Conservation (phyloP, 345 rosid species). For the Iberis pinnata region DNA sequence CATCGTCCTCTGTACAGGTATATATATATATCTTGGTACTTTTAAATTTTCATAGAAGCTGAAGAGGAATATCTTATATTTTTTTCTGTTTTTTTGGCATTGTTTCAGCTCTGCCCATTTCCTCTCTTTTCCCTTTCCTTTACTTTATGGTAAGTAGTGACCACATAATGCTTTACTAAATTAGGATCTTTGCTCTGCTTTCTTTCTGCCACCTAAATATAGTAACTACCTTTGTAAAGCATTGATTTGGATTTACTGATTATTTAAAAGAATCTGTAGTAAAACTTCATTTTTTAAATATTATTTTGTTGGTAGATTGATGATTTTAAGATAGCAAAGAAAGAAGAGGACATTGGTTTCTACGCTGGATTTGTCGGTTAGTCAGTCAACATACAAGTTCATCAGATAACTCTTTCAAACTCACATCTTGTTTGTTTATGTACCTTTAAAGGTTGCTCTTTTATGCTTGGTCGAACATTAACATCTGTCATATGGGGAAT, state of each 20-base stretch:
- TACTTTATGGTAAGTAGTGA: conserved; percentile 83
- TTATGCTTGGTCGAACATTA: conserved; percentile 84
- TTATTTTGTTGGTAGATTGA: conserved; percentile 49
- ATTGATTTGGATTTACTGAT: background rate
- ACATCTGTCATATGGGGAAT: conserved; percentile 87
- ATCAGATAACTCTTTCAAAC: background rate
- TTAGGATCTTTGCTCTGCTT: no score
- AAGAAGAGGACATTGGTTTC: conserved; percentile 83
- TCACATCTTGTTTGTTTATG: conserved; percentile 6
- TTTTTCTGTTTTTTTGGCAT: background rate
- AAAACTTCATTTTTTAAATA: background rate
- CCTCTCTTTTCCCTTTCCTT: conserved; percentile 81
- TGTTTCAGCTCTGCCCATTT: conserved; percentile 79
- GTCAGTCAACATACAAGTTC: background rate
- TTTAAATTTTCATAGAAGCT: background rate
- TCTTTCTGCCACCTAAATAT: background rate
- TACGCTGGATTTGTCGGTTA: conserved; percentile 90
- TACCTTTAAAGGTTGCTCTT: conserved; percentile 55
- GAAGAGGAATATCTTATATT: no score
- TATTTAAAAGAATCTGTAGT: background rate
- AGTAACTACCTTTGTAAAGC: background rate
- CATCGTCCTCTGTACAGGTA: conserved; percentile 64
- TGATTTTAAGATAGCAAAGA: conserved; percentile 64
- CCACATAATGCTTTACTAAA: background rate
- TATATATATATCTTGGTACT: background rate